These are phyloP conservation scores for Pinus tabuliformis DNA, from an alignment of 75 land plant genomes.

Conservation along the genomic window DNA sequence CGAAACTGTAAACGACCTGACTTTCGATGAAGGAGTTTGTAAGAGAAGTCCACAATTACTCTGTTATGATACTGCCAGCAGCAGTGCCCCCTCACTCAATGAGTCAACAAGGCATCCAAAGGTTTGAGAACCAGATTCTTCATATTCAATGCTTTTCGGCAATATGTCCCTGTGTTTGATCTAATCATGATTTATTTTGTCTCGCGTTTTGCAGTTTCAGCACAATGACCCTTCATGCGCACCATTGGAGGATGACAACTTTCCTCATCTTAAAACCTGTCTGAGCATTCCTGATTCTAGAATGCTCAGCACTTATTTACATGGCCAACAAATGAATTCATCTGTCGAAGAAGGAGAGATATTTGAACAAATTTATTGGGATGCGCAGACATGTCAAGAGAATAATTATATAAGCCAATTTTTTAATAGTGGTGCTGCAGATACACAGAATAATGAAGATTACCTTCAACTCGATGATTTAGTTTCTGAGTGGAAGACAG, in stretches of 20 bases:
- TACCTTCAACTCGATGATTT: slow-evolving; percentile 1
- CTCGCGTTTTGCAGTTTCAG: not conserved
- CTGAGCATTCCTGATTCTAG: not conserved
- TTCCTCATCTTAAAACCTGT: too few species aligned
- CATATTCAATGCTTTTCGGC: not conserved
- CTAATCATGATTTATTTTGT: not conserved
- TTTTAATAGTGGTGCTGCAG: not conserved
- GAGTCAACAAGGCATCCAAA: not conserved
- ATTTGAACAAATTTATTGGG: not conserved
- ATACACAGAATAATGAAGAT: not conserved
- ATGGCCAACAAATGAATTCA: not conserved
- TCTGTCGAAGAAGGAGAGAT: not conserved
- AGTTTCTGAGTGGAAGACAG: not conserved
- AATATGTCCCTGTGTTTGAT: not conserved
- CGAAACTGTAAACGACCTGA: not conserved
- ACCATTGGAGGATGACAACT: not conserved
- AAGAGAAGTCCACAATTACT: not conserved
- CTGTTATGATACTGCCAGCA: not conserved
- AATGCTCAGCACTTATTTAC: not conserved
- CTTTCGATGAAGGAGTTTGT: not conserved
- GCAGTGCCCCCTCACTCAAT: not conserved
- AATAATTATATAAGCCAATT: not conserved
- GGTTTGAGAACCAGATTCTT: not conserved
- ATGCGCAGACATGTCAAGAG: not conserved
- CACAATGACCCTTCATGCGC: not conserved